Base-by-base conservation (phyloP, 2,329 filamentous ascomycete species). In the Helotiales sp. region DNA sequence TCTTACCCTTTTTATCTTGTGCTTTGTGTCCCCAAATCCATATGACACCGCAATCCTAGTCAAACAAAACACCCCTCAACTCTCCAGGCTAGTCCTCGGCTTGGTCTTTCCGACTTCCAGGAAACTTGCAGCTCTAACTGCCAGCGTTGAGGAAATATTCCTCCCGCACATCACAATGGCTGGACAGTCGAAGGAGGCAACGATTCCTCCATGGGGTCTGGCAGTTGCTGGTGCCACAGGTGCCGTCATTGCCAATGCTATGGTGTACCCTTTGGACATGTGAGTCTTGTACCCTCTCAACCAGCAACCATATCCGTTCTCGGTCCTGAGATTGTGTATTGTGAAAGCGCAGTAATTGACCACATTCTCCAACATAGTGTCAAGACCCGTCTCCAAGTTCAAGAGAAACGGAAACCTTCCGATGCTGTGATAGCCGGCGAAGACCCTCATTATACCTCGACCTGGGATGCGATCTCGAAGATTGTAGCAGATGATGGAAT, bases 241-340 rank as follows among this genome's bases (percentile, higher is more conserved):
- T 69, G 96, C 96, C 55, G 93, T 98, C 43, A 85, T 99, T 67
- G 96, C 96, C 66, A 99, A 99, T 83, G 92, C 94, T 52, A 82
- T 97, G 70, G 95, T 98, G 66, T 99, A 99, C 80, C 96, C 96
- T 55, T 85, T 99, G 68, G 96, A 99, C 81, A 94, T 99, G 94
- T 97, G 84, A 83, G 91, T 60, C 28, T 57, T 7, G n/a, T 26
- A 82, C 64, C 54, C 55, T 57, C 43, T 62, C n/a, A 47, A 28
- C 57, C n/a, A 59, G 22, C 17, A 63, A 13, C 22, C 26, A 24
- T 63, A 17, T 64, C 61, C 45, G 47, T 60, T 50, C 54, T 61
- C 68, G 52, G 11, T 34, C 45, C 6, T 32, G 11, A 2, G 26
- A 30, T 2, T 47, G 6, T 49, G 11, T 20, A 20, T 8, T 4